A percentile compares a stretch with the other conserved stretches of the same genome.
phyloP scores from a whole-genome alignment of 1,284 basidiomycete species.

The Lentinula novae-zelandiae region DNA sequence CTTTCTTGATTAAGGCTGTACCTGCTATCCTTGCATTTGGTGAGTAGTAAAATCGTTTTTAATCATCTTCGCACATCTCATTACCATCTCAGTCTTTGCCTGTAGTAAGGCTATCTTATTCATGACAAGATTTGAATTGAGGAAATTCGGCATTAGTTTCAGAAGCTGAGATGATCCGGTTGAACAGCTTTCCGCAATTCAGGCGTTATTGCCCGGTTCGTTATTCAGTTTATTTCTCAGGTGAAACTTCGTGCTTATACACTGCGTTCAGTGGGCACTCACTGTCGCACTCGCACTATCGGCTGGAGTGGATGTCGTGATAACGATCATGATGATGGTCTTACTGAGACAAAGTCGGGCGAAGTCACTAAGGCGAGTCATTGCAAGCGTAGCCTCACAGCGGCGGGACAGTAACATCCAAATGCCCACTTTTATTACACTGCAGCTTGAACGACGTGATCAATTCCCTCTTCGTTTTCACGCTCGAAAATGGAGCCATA shows the following conservation, averaged over 20 bases:
- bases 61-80: no score
- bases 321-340: slow-evolving; percentile 7
- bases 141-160: neutral
- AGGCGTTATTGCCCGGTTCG: neutral
- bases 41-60: neutral
- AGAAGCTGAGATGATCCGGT: neutral
- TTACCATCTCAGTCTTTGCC: neutral
- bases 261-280: slow-evolving; percentile 5
- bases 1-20: neutral
- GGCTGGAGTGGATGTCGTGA: slow-evolving; percentile 6
- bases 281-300: slow-evolving; percentile 8
- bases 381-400: neutral
- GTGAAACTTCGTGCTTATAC: neutral
- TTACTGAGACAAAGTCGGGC: neutral
- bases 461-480: neutral
- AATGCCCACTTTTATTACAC: no score
- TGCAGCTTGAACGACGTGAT: slow-evolving; percentile 6
- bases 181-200: neutral
- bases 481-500: slow-evolving; percentile 11
- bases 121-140: neutral
- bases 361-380: slow-evolving; percentile 3
- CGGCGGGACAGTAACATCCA: no score
- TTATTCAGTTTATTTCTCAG: no score
- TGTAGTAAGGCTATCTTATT: neutral
- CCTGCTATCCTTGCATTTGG: neutral